These are phyloP conservation scores for Gryganskiella cystojenkinii DNA, from an alignment of 192 early-diverging fungal species.

Conservation along the genomic window DNA sequence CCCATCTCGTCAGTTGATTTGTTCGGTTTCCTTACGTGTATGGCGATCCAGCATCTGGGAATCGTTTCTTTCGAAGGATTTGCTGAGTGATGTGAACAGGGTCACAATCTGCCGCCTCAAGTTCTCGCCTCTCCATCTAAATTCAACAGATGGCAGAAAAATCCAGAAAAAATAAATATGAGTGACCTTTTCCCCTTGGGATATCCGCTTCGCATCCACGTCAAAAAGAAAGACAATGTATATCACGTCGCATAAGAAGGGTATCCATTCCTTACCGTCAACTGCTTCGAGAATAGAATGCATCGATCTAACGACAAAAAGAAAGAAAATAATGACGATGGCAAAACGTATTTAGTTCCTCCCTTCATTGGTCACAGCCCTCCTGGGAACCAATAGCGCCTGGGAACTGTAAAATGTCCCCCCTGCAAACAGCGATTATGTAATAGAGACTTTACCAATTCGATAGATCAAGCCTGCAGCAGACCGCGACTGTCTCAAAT, in stretches of 20 bases:
- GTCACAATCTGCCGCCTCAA: constrained; percentile 51
- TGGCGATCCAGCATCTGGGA: constrained; percentile 57
- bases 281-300: constrained; percentile 61
- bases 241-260: background rate
- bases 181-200: too few species aligned
- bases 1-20: background rate
- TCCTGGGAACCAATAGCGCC: background rate
- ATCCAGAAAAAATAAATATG: too few species aligned
- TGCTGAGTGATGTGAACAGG: constrained; percentile 57
- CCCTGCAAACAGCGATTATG: too few species aligned
- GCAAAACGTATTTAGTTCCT: background rate
- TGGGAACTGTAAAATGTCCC: background rate
- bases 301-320: constrained; percentile 51
- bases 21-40: constrained; percentile 48
- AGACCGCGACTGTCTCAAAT: constrained; percentile 33
- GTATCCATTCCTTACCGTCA: constrained; percentile 48
- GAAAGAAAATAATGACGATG: background rate
- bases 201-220: too few species aligned
- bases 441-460: too few species aligned
- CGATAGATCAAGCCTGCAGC: constrained; percentile 39
- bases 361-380: background rate
- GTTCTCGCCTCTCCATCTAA: constrained; percentile 55
- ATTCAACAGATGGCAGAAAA: background rate
- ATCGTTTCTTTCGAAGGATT: constrained; percentile 69
- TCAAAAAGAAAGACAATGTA: background rate